Base-by-base conservation (phyloP, 1,139 yeast genomes). In the Blastobotrys serpentis region DNA sequence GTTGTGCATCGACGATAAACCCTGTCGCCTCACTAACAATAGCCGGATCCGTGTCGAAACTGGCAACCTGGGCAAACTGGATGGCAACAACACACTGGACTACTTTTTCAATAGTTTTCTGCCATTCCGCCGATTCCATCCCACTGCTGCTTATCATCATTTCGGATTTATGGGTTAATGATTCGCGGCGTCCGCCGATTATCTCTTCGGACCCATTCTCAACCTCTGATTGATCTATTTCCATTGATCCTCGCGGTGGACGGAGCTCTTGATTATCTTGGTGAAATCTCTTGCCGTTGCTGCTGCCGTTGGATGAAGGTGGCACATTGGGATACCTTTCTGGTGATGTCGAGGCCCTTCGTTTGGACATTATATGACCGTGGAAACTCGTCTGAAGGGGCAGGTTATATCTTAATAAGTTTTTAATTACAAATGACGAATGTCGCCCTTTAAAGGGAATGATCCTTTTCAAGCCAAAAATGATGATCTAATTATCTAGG, bases 11-110 rank as follows among this genome's bases (percentile, higher is more conserved):
- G 10, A 90, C 97, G n/a, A 90, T 88, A 65, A 90, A 89, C 4
- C 97, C 98, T 1, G 96, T 87, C 14, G 97, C 97, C 65, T 89
- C 95, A 53, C 94, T 83, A 17, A 85, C 89, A 34, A 84, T 69
- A 1, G 95, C 82, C 1, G 82, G 69, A 59, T 90, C 98, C 33
- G 95, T 84, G 62, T 90, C 98, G 62, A 89, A 89, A 53, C 84
- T 81, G 14, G 83, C 79, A n/a, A 87, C 88, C 64, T 85, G 94
- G 13, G 95, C 78, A 62, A 89, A 89, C 65, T 88, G 95, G 49
- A 90, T 82, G 1, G 96, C 86, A 1, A 90, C 97, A 14, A 90
- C 96, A 5, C 89, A 78, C 58, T 82, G 80, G 30, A 90, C 95
- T 2, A 88, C 96, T 48, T 77, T 76, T 47, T 88, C 82, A 47